A percentile compares a stretch with the other conserved stretches of the same genome.
Evolutionary conservation across 345 rosid species (phyloP).

Genomic region (Aurinia saxatilis): DNA sequence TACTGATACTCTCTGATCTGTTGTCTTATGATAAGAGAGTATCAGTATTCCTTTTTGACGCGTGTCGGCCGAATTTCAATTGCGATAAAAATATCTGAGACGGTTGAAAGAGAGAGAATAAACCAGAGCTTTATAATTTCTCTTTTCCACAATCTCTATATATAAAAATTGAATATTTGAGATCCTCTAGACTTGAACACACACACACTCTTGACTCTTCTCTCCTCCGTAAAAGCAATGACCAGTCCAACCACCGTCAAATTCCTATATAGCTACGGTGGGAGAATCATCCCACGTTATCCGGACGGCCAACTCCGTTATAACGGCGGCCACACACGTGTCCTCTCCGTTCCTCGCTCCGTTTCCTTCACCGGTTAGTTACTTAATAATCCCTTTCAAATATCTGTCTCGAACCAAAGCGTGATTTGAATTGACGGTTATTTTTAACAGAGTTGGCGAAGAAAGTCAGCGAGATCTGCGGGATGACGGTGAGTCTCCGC

Average conservation of each 20-base stretch:
- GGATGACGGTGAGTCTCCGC: conserved; percentile 48
- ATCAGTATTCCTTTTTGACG: neutral
- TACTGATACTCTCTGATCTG: neutral
- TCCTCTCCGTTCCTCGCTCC: conserved; percentile 74
- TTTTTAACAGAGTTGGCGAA: conserved; percentile 52
- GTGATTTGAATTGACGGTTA: neutral
- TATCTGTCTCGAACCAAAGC: neutral
- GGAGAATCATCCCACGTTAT: conserved; percentile 75
- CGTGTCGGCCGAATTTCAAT: conserved; percentile 15
- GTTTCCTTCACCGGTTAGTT: conserved; percentile 59
- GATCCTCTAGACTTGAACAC: neutral
- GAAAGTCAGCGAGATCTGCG: conserved; percentile 71
- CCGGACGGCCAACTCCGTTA: conserved; percentile 88
- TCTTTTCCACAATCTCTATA: neutral
- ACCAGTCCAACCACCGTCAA: conserved; percentile 38
- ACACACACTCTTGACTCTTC: neutral
- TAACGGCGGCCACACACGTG: conserved; percentile 79
- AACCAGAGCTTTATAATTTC: neutral
- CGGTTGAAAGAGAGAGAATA: neutral
- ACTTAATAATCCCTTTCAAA: neutral
- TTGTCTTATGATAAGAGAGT: no score
- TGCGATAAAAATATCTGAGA: neutral
- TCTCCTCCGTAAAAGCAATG: neutral
- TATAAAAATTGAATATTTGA: neutral
- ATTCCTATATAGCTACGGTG: conserved; percentile 86